A percentile compares a stretch with the other conserved stretches of the same genome.
Evolutionary conservation across 371 early-diverging fungal genomes (phyloP).

Genomic region (Saksenaea vasiformis): DNA sequence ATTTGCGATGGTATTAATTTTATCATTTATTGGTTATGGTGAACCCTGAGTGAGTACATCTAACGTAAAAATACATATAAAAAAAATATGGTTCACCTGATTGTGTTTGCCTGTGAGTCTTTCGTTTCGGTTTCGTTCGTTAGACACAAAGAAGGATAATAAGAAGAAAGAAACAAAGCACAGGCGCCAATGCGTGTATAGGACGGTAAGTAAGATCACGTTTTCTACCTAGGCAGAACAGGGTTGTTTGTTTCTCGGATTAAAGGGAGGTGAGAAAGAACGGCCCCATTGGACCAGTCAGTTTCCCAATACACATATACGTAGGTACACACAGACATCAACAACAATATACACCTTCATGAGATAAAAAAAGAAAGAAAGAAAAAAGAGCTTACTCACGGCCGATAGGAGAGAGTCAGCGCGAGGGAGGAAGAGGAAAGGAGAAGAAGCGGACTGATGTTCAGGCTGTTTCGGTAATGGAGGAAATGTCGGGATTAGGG

Average conservation of each 20-base stretch:
- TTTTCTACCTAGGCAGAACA: background rate
- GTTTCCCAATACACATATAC: background rate
- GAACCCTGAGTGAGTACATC: no score
- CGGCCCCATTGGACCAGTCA: background rate
- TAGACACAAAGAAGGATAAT: background rate
- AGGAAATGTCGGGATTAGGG: background rate
- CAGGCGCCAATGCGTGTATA: background rate
- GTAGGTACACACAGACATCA: background rate
- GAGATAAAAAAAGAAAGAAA: conserved; percentile 5
- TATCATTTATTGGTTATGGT: no score
- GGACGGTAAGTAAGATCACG: background rate
- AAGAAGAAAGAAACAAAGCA: background rate
- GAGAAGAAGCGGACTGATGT: background rate
- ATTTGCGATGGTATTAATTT: no score
- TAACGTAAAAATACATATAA: background rate
- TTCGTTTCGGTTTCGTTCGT: background rate
- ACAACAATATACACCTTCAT: background rate
- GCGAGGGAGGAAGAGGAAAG: background rate
- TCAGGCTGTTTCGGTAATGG: conserved; percentile 8
- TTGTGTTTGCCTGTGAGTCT: background rate
- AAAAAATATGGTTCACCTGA: background rate
- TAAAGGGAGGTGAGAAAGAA: background rate
- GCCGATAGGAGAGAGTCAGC: background rate
- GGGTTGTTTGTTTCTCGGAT: background rate
- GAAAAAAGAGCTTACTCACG: conserved; percentile 5